A percentile compares a stretch with the other conserved stretches of the same genome.
These are phyloP conservation scores for Naematelia aurantialba DNA, from an alignment of 768 basidiomycete genomes.

Conservation along the genomic window DNA sequence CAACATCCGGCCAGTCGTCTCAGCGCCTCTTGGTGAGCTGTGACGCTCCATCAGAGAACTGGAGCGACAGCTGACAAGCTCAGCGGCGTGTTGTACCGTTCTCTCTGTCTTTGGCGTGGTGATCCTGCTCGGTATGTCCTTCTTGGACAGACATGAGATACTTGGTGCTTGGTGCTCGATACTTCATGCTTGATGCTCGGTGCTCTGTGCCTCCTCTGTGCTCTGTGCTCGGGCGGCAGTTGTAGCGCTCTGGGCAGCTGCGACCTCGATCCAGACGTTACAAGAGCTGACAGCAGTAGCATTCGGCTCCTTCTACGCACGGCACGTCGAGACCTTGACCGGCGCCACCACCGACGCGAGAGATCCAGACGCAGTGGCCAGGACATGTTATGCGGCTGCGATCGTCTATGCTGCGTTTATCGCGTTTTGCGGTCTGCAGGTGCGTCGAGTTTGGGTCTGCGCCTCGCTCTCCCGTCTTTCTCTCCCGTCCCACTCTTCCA, in stretches of 20 bases:
- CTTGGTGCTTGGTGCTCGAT: no score
- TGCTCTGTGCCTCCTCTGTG: not conserved
- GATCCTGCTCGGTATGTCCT: slow-evolving; percentile 46
- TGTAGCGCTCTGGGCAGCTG: no score
- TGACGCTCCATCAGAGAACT: not conserved
- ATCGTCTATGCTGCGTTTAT: slow-evolving; percentile 51
- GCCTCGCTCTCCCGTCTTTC: no score
- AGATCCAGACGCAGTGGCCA: slow-evolving; percentile 51
- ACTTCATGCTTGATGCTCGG: no score
- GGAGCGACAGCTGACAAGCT: slow-evolving; percentile 11
- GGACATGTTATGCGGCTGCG: slow-evolving; percentile 51
- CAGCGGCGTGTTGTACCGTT: slow-evolving; percentile 50
- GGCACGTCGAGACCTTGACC: slow-evolving; percentile 51
- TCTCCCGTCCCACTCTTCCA: no score
- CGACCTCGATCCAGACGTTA: no score
- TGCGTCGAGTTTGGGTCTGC: no score
- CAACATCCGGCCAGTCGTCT: slow-evolving; percentile 45
- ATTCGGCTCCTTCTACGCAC: slow-evolving; percentile 46
- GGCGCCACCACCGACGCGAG: slow-evolving; percentile 49
- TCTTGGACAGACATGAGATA: not conserved
- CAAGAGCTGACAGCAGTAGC: slow-evolving; percentile 23
- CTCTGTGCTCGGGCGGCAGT: not conserved
- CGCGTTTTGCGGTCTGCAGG: slow-evolving; percentile 51
- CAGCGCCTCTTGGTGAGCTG: slow-evolving; percentile 44
- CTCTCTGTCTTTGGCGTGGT: slow-evolving; percentile 49